Evolutionary conservation across 257 asterid genomes (phyloP).

Genomic region (Solanum pimpinellifolium): DNA sequence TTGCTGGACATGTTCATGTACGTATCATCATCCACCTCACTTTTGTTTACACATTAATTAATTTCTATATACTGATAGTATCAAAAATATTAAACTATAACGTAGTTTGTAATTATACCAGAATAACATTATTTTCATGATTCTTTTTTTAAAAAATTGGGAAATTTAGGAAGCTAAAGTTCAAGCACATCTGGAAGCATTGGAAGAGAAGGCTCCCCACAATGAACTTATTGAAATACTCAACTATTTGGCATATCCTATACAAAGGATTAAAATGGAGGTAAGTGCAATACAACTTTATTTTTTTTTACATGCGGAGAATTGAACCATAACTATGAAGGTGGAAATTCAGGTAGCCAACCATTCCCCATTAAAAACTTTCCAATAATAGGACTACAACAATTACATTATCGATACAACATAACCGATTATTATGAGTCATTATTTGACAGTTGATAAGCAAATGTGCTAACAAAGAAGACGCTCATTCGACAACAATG

Average conservation of each 20-base stretch:
- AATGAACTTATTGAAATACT: conserved; percentile 31
- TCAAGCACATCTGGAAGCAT: conserved; percentile 13
- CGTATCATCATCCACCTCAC: not conserved
- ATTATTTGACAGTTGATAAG: conserved; percentile 11
- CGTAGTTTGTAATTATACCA: not conserved
- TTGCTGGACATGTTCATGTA: not conserved
- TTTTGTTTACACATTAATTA: not conserved
- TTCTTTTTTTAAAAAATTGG: not conserved
- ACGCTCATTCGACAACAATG: conserved; percentile 18
- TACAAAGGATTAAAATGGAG: conserved; percentile 59
- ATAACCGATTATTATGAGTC: not conserved
- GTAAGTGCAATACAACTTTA: conserved; percentile 5
- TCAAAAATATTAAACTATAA: not conserved
- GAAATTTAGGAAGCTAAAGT: conserved; percentile 13
- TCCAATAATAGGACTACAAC: too few species aligned
- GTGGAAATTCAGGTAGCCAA: too few species aligned
- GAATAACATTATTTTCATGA: not conserved
- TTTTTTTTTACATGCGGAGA: too few species aligned
- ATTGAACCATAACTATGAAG: too few species aligned
- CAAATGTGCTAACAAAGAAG: conserved; percentile 22
- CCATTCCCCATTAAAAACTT: too few species aligned
- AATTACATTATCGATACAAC: not conserved
- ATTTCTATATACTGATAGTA: not conserved
- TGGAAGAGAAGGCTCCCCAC: conserved; percentile 22
- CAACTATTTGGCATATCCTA: conserved; percentile 46